Percentiles rank a stretch among this genome's conserved stretches.
Conservation (phyloP, 2,329 filamentous ascomycete species). For the Davidsoniella eucalypti region DNA sequence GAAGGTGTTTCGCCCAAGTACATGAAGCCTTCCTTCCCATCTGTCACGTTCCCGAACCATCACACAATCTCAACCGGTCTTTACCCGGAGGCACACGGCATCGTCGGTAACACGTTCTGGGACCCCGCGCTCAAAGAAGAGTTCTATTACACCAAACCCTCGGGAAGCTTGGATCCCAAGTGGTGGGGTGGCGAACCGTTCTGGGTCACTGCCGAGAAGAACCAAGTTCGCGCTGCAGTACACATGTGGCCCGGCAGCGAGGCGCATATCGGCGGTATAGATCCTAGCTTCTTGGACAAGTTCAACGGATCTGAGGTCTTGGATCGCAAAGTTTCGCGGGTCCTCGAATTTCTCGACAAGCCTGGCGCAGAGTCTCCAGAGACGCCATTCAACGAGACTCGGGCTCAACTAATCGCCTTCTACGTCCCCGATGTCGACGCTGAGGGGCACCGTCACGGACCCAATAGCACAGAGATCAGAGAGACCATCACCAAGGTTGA, state of each 20-base stretch:
- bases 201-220: conserved; percentile 81
- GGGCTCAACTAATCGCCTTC: conserved; percentile 81
- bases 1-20: conserved; percentile 80
- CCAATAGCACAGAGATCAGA: conserved; percentile 84
- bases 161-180: conserved; percentile 60
- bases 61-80: conserved; percentile 85
- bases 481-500: conserved; percentile 67
- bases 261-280: conserved; percentile 58
- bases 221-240: conserved; percentile 62
- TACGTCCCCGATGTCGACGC: conserved; percentile 88
- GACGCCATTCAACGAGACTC: conserved; percentile 28
- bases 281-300: conserved; percentile 68
- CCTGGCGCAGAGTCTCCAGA: conserved; percentile 50
- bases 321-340: conserved; percentile 56
- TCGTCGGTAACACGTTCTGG: conserved; percentile 93
- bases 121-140: conserved; percentile 60
- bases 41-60: conserved; percentile 92
- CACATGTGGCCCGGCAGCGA: conserved; percentile 99
- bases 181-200: conserved; percentile 95
- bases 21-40: conserved; percentile 90
- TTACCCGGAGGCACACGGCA: conserved; percentile 80
- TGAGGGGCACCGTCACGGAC: conserved; percentile 75
- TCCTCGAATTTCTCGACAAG: conserved; percentile 70
- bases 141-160: conserved; percentile 74
- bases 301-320: conserved; percentile 67